A percentile compares a stretch with the other conserved stretches of the same genome.
Conservation (phyloP, 495 filamentous ascomycete genomes). For the Penicillium turbatum region DNA sequence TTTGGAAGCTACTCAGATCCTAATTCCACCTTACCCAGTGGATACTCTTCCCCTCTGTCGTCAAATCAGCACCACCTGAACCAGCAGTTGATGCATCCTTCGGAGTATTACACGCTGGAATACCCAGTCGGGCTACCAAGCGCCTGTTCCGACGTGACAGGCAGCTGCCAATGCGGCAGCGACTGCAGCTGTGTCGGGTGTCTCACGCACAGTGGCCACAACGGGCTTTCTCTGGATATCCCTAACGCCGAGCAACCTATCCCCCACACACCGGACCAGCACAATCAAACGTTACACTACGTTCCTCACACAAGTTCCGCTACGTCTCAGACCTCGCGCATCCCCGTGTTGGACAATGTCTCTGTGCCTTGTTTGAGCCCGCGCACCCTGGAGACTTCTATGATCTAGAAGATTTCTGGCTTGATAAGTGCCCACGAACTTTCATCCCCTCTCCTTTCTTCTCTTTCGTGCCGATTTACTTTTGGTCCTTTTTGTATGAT, state of each 20-base stretch:
- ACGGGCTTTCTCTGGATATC: slow-evolving; percentile 28
- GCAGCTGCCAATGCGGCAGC: slow-evolving; percentile 47
- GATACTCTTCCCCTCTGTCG: slow-evolving; percentile 28
- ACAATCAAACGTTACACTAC: slow-evolving; percentile 1
- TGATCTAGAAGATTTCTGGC: slow-evolving; percentile 15
- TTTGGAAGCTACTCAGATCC: slow-evolving; percentile 21
- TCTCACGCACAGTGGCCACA: slow-evolving; percentile 47
- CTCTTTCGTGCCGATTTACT: not conserved
- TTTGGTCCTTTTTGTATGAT: slow-evolving; percentile 12
- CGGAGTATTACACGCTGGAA: slow-evolving; percentile 44
- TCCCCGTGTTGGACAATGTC: slow-evolving; percentile 17
- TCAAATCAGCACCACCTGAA: slow-evolving; percentile 19
- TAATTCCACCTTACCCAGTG: slow-evolving; percentile 19
- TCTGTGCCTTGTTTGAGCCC: slow-evolving; percentile 22
- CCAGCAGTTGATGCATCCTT: slow-evolving; percentile 39
- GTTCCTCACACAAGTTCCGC: not conserved
- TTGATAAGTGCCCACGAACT: not conserved
- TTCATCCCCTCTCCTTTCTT: not conserved
- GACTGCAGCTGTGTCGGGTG: slow-evolving; percentile 50
- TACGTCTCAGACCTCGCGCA: slow-evolving; percentile 8
- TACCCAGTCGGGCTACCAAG: slow-evolving; percentile 42
- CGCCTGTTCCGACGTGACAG: slow-evolving; percentile 41
- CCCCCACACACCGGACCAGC: not conserved
- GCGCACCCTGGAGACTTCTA: slow-evolving; percentile 20
- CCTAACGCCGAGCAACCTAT: slow-evolving; percentile 5